Conservation (phyloP, 345 rosid genomes). For the Acer yangbiense region DNA sequence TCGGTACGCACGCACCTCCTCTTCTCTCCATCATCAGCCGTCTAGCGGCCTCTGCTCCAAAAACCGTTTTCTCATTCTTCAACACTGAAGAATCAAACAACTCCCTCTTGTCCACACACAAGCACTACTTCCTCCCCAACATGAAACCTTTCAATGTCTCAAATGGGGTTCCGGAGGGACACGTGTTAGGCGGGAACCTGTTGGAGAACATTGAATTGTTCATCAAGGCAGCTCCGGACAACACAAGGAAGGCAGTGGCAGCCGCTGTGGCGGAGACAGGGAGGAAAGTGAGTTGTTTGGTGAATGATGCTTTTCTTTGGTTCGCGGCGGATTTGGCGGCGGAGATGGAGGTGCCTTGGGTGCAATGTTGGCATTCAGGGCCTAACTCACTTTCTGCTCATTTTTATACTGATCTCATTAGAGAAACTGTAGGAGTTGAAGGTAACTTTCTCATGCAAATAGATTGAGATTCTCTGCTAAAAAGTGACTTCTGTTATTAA, state of each 20-base stretch:
- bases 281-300: conserved; percentile 34
- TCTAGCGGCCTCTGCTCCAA: conserved; percentile 33
- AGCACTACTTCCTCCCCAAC: conserved; percentile 12
- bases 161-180: conserved; percentile 36
- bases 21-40: conserved; percentile 35
- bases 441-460: not conserved
- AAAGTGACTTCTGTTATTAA: too few species aligned
- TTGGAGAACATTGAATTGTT: conserved; percentile 40
- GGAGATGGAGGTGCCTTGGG: conserved; percentile 29
- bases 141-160: conserved; percentile 27
- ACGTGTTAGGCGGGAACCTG: conserved; percentile 28
- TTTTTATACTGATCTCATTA: conserved; percentile 22
- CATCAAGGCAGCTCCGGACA: conserved; percentile 34
- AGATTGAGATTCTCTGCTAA: not conserved
- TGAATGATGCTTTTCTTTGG: conserved; percentile 35
- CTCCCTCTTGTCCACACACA: conserved; percentile 15
- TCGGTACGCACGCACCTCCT: conserved; percentile 38
- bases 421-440: conserved; percentile 2
- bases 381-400: conserved; percentile 23
- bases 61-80: conserved; percentile 44
- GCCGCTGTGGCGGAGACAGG: conserved; percentile 39
- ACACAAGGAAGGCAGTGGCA: conserved; percentile 32
- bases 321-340: conserved; percentile 25
- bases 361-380: conserved; percentile 22
- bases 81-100: conserved; percentile 12